A percentile compares a stretch with the other conserved stretches of the same genome.
Evolutionary conservation across 2,329 filamentous ascomycete species (phyloP).

Genomic region (Xylariaceae sp.): DNA sequence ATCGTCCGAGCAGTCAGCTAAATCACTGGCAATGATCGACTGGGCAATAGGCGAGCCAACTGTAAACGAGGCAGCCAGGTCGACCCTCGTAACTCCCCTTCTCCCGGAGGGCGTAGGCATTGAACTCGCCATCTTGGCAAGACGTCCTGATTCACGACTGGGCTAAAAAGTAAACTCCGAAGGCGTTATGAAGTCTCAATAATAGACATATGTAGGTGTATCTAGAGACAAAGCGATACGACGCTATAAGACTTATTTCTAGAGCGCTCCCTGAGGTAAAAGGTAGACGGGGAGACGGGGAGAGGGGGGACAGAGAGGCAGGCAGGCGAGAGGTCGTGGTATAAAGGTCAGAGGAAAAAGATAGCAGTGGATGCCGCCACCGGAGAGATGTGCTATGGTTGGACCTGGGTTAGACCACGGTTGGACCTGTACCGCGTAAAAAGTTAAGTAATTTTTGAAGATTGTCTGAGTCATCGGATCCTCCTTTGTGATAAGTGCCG

Average conservation of each 20-base stretch:
- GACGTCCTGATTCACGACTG: neutral
- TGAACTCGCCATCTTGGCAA: slow-evolving; percentile 22
- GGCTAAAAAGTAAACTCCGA: neutral
- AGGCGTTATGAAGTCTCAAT: neutral
- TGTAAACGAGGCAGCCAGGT: slow-evolving; percentile 47
- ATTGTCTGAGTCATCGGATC: neutral
- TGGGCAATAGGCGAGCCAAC: slow-evolving; percentile 62
- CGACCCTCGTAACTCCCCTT: slow-evolving; percentile 15
- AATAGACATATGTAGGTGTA: neutral
- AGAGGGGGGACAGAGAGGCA: too few species aligned
- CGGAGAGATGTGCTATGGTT: too few species aligned
- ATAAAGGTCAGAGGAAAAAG: too few species aligned
- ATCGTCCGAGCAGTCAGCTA: slow-evolving; percentile 59
- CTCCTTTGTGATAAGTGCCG: neutral
- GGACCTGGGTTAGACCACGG: too few species aligned
- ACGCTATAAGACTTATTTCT: too few species aligned
- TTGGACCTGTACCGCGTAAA: too few species aligned
- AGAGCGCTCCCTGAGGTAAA: too few species aligned
- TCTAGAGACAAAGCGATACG: neutral
- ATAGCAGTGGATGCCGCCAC: too few species aligned
- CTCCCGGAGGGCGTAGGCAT: slow-evolving; percentile 23
- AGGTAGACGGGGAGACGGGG: too few species aligned
- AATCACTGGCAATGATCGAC: slow-evolving; percentile 59
- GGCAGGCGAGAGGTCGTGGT: too few species aligned
- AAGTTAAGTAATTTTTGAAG: neutral